Conservation (phyloP, 257 asterid species). For the Solanum commersonii region DNA sequence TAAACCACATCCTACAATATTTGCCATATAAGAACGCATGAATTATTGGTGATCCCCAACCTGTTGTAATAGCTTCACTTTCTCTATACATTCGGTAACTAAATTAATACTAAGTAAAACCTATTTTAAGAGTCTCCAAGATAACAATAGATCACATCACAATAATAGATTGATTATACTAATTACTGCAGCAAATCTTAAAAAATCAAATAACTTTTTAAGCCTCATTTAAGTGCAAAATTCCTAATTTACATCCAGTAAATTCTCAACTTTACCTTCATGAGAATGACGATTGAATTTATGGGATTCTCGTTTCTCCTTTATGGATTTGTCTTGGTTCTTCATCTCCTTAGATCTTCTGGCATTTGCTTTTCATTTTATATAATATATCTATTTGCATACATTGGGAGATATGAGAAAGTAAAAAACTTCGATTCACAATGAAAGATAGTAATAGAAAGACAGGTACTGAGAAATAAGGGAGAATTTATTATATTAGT, state of each 20-base stretch:
- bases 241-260: not conserved
- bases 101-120: not conserved
- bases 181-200: not conserved
- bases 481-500: not conserved
- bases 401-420: not conserved
- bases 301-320: not conserved
- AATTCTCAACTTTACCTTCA: not conserved
- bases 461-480: not conserved
- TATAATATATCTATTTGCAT: not conserved
- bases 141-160: not conserved
- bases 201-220: too few relatives aligned
- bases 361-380: not conserved
- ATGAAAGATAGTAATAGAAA: too few relatives aligned
- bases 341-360: not conserved
- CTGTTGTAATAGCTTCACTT: too few relatives aligned
- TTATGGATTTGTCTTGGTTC: not conserved
- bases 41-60: too few relatives aligned
- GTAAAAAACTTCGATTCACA: not conserved
- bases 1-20: not conserved
- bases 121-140: not conserved
- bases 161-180: too few relatives aligned
- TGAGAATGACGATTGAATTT: not conserved
- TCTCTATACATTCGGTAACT: not conserved
- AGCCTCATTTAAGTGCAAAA: too few relatives aligned
- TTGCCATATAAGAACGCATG: too few relatives aligned